phyloP scores from a whole-genome alignment of 179 eudicot genomes.

The Actinidia chinensis region DNA sequence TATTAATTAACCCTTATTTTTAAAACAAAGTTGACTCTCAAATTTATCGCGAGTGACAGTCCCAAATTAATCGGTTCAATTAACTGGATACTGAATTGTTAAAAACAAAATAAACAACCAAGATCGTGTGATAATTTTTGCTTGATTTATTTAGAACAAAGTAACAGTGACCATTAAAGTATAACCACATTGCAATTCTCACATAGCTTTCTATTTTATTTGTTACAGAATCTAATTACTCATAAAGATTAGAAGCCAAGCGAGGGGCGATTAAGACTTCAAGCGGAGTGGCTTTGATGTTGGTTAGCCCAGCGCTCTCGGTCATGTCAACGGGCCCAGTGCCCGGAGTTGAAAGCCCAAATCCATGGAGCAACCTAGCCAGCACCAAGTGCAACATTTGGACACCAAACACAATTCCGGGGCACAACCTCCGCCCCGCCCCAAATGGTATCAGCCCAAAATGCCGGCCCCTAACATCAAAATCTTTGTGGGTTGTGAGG shows the following conservation, averaged over 20 bases:
- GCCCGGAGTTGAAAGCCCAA: slow-evolving; percentile 15
- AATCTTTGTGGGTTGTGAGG: slow-evolving; percentile 17
- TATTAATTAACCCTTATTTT: no score
- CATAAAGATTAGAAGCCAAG: slow-evolving; percentile 18
- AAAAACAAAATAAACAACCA: no score
- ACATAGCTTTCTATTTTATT: background rate
- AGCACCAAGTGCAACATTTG: slow-evolving; percentile 23
- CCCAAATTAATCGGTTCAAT: no score
- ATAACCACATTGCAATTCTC: background rate
- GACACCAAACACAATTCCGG: slow-evolving; percentile 11
- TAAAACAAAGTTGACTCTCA: no score
- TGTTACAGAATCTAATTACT: background rate
- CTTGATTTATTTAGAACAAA: no score
- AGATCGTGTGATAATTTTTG: no score
- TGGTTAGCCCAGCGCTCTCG: slow-evolving; percentile 29
- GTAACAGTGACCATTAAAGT: background rate
- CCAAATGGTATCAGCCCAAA: slow-evolving; percentile 31
- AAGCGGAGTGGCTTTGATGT: slow-evolving; percentile 27
- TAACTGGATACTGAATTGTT: no score
- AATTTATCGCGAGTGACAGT: no score
- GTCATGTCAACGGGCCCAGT: slow-evolving; percentile 26
- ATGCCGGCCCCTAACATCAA: slow-evolving; percentile 25
- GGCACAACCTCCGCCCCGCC: slow-evolving; percentile 27
- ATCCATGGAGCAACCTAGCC: slow-evolving; percentile 23
- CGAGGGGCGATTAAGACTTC: slow-evolving; percentile 25